Evolutionary conservation across 2,329 filamentous ascomycete species (phyloP).

Genomic region (Drechslerella coelobrocha): DNA sequence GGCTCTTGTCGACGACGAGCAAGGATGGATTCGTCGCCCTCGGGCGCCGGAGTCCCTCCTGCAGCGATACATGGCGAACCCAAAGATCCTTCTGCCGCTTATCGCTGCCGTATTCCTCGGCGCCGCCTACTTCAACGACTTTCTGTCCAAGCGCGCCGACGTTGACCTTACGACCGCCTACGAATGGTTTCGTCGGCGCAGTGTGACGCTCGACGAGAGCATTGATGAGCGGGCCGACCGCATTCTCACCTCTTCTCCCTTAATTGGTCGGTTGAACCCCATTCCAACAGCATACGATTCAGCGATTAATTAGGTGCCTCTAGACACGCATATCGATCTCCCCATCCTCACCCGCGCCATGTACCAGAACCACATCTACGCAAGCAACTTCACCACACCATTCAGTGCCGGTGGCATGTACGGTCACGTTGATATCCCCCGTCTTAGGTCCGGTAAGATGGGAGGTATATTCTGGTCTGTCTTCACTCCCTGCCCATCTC

Average conservation of each 20-base stretch:
- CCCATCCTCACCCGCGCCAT: conserved; percentile 72
- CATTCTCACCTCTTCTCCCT: conserved; percentile 49
- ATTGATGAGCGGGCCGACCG: conserved; percentile 47
- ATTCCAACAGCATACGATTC: not conserved
- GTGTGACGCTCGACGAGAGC: conserved; percentile 3
- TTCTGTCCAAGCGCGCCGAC: conserved; percentile 37
- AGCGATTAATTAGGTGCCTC: not conserved
- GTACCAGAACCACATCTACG: conserved; percentile 80
- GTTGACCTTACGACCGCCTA: conserved; percentile 30
- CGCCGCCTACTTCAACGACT: conserved; percentile 46
- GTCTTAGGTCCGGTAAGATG: conserved; percentile 72
- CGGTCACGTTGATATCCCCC: conserved; percentile 79
- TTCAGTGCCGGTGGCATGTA: conserved; percentile 74
- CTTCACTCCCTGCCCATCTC: conserved; percentile 75
- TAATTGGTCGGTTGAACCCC: conserved; percentile 44
- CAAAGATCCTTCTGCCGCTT: conserved; percentile 35
- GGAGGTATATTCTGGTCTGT: conserved; percentile 96
- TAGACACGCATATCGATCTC: conserved; percentile 65
- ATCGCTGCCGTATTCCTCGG: conserved; percentile 33
- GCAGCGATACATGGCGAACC: conserved; percentile 31
- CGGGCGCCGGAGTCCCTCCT: conserved; percentile 31
- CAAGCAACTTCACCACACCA: conserved; percentile 72
- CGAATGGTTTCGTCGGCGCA: conserved; percentile 30
- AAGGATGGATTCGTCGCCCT: not conserved
- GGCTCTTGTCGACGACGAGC: conserved; percentile 1